Percentiles rank a stretch among this genome's conserved stretches.
These are phyloP conservation scores for Adiantum capillusveneris DNA, from an alignment of 75 land plant species.

Conservation along the genomic window DNA sequence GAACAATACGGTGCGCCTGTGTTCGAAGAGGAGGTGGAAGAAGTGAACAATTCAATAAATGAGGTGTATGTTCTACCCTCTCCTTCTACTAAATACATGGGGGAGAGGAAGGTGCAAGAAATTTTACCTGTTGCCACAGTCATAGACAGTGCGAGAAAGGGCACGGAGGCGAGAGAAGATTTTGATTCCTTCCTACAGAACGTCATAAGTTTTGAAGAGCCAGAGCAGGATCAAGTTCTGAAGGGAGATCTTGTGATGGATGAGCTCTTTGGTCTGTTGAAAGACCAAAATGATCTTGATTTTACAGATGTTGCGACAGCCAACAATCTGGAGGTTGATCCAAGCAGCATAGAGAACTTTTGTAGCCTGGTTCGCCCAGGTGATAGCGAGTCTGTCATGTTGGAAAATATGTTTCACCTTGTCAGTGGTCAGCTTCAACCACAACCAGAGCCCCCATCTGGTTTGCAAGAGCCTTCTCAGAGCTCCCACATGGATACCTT, in stretches of 20 bases:
- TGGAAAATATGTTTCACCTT: not conserved
- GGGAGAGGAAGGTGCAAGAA: not conserved
- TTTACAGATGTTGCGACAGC: too few relatives aligned
- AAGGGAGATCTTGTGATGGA: too few relatives aligned
- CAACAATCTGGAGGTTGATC: too few relatives aligned
- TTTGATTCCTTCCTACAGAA: too few relatives aligned
- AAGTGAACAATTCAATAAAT: constrained; percentile 3
- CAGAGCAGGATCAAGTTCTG: too few relatives aligned
- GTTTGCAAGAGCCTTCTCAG: not conserved
- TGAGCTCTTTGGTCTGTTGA: too few relatives aligned
- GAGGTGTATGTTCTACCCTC: not conserved
- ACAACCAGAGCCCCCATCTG: not conserved
- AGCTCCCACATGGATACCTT: not conserved
- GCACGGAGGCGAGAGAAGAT: too few relatives aligned
- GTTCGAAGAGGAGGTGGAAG: constrained; percentile 54
- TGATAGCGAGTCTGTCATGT: not conserved
- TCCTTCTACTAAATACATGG: not conserved
- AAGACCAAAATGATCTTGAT: too few relatives aligned
- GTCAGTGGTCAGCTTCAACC: not conserved
- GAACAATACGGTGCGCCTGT: constrained; percentile 1
- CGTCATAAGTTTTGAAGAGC: too few relatives aligned
- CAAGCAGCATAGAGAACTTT: not conserved
- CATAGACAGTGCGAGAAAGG: too few relatives aligned
- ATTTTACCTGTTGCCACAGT: too few relatives aligned
- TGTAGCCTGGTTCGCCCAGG: not conserved